phyloP scores from a whole-genome alignment of 306 rosid genomes.

The Begonia peltatifolia region DNA sequence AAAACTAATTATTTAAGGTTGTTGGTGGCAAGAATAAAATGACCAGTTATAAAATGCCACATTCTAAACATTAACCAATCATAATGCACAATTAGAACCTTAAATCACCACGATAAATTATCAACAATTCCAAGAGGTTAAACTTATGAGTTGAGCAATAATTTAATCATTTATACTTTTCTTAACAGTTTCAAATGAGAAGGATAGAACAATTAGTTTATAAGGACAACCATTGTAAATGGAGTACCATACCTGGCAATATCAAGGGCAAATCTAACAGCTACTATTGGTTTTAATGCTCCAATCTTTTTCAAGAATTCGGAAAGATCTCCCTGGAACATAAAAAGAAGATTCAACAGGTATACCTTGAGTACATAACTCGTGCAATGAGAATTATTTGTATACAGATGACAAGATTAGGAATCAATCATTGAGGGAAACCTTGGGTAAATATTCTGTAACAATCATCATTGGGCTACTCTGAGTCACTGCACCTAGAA shows the following conservation, averaged over 20 bases:
- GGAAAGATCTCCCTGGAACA: conserved; percentile 70
- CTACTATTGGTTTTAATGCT: conserved; percentile 46
- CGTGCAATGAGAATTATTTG: background rate
- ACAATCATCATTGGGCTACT: conserved; percentile 99
- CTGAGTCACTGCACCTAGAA: conserved; percentile 98
- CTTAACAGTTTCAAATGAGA: too few species aligned
- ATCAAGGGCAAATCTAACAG: conserved; percentile 77
- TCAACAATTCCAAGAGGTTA: too few species aligned
- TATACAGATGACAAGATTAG: background rate
- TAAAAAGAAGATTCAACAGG: conserved; percentile 10
- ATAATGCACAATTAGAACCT: too few species aligned
- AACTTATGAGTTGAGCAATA: too few species aligned
- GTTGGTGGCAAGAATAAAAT: too few species aligned
- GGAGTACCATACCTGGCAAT: conserved; percentile 61
- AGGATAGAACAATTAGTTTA: too few species aligned
- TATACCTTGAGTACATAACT: background rate
- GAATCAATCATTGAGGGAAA: conserved; percentile 13
- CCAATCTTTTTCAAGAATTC: conserved; percentile 55
- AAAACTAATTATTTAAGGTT: too few species aligned
- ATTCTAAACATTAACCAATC: too few species aligned
- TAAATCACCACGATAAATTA: too few species aligned
- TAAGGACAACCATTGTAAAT: background rate
- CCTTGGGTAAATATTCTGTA: conserved; percentile 96
- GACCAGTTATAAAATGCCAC: too few species aligned
- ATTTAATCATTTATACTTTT: too few species aligned